These are phyloP conservation scores for Paramecium sexaurelia DNA, from an alignment of 73 alveolate species.

Conservation along the genomic window DNA sequence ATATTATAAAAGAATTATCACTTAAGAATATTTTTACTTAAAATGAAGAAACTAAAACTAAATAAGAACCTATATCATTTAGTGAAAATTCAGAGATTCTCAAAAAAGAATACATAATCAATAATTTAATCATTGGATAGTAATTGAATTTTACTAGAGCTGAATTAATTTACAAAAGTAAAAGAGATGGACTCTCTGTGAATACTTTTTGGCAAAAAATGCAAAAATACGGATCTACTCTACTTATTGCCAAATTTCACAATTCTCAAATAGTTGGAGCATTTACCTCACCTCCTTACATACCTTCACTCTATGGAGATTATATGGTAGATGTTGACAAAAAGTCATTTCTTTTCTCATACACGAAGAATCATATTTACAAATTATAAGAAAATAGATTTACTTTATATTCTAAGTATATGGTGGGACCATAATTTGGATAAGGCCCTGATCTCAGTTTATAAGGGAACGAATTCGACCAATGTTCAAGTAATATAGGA, in stretches of 20 bases:
- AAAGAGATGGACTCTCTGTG: background rate
- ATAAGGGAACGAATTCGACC: background rate
- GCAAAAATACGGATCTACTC: background rate
- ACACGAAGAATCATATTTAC: background rate
- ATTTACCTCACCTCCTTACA: background rate
- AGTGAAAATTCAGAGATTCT: background rate
- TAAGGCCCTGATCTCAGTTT: background rate
- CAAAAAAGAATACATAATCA: background rate
- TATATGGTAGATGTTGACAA: background rate
- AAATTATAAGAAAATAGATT: background rate
- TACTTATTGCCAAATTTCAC: background rate
- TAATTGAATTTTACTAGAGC: background rate
- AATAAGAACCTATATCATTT: background rate
- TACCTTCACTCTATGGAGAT: background rate
- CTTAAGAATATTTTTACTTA: background rate
- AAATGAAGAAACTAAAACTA: background rate
- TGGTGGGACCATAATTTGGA: constrained; percentile 19
- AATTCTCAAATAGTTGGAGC: background rate
- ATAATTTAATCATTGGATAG: background rate
- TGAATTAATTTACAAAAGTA: background rate
- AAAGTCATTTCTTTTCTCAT: background rate
- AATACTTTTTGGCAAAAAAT: background rate
- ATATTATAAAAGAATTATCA: background rate
- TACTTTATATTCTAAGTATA: background rate
- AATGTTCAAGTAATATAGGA: constrained; percentile 22